Conservation (phyloP, 2,329 filamentous ascomycete species). For the Gyromitra esculenta region DNA sequence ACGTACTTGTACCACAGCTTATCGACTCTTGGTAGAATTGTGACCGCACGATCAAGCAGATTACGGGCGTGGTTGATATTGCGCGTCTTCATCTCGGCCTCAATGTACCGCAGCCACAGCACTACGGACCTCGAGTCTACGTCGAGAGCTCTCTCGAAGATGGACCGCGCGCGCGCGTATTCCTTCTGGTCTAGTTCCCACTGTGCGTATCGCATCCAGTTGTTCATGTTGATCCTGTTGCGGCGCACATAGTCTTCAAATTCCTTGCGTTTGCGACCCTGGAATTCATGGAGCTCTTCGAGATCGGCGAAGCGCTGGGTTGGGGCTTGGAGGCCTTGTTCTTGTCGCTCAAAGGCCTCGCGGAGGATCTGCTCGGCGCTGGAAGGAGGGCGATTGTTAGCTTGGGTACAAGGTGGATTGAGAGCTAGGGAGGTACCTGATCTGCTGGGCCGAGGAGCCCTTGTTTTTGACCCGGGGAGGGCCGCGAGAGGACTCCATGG, state of each 20-base stretch:
- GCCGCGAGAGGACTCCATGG: constrained; percentile 89
- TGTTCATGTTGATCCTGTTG: constrained; percentile 95
- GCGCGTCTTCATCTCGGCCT: constrained; percentile 92
- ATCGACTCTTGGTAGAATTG: constrained; percentile 86
- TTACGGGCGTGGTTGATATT: constrained; percentile 98
- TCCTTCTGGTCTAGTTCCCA: constrained; percentile 99
- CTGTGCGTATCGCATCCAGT: constrained; percentile 97
- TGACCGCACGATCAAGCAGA: constrained; percentile 91
- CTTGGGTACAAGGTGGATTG: constrained; percentile 48
- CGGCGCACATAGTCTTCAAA: constrained; percentile 98
- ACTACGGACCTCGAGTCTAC: constrained; percentile 86
- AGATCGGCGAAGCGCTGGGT: constrained; percentile 95
- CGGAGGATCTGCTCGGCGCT: constrained; percentile 91
- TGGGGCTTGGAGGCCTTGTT: constrained; percentile 84
- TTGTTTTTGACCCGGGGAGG: constrained; percentile 99
- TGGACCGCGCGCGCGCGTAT: constrained; percentile 85
- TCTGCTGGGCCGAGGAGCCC: constrained; percentile 67
- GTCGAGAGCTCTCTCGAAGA: constrained; percentile 95
- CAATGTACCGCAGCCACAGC: constrained; percentile 92
- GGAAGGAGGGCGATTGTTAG: constrained; percentile 45
- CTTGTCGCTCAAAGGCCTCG: constrained; percentile 96
- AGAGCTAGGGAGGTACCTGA: constrained; percentile 66
- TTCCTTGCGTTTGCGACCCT: constrained; percentile 93
- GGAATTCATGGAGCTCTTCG: constrained; percentile 97
- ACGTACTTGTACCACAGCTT: constrained; percentile 99